Percentiles rank a stretch among this genome's conserved stretches.
Evolutionary conservation across 805 yeast genomes (phyloP).

Genomic region (Torulaspora gathmanii): DNA sequence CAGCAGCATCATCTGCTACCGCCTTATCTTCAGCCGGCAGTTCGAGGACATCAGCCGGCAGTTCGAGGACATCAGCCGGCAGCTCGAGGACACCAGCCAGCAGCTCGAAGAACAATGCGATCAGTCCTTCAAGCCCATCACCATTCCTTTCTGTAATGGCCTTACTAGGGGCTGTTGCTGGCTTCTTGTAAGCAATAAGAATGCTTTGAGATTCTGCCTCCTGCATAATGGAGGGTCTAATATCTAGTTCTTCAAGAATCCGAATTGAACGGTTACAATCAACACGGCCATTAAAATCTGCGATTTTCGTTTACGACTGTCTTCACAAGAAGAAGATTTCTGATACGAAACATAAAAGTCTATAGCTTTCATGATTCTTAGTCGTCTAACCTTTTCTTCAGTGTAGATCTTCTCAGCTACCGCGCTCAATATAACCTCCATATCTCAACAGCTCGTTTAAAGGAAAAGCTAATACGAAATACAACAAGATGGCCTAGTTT

Average conservation of each 20-base stretch:
- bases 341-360: no score
- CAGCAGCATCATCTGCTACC: slow-evolving; percentile 4
- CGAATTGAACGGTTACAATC: no score
- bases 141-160: slow-evolving; percentile 3
- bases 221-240: not conserved
- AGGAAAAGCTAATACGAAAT: not conserved
- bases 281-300: no score
- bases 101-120: slow-evolving; percentile 3
- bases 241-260: not conserved
- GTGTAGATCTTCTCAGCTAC: not conserved
- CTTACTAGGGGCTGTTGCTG: slow-evolving; percentile 4
- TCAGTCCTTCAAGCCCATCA: not conserved
- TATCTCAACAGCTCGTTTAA: not conserved
- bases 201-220: not conserved
- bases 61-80: no score
- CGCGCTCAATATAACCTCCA: not conserved
- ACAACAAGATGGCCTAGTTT: not conserved
- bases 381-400: not conserved
- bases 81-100: not conserved
- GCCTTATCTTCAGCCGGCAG: not conserved
- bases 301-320: no score
- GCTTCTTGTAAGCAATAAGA: not conserved
- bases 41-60: not conserved
- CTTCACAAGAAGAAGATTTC: no score
- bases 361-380: no score